Conservation (phyloP, 495 filamentous ascomycete genomes). For the Penicillium canariense region DNA sequence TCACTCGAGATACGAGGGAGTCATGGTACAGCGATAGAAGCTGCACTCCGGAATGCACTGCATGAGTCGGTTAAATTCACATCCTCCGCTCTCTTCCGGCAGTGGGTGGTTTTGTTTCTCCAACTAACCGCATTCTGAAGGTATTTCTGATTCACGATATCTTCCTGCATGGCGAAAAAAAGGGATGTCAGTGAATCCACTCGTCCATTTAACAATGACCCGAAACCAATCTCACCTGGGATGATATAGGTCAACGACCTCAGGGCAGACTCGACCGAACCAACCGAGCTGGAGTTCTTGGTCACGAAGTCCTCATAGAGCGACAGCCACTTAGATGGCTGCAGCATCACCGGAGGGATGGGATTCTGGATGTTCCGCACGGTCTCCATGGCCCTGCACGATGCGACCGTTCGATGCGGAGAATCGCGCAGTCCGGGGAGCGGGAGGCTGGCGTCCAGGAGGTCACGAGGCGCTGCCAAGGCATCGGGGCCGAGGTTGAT, state of each 20-base stretch:
- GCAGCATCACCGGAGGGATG: slow-evolving; percentile 37
- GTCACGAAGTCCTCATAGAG: slow-evolving; percentile 91
- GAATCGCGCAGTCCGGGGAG: slow-evolving; percentile 6
- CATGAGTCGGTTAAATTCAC: slow-evolving; percentile 7
- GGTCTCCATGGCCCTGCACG: slow-evolving; percentile 33
- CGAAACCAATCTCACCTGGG: slow-evolving; percentile 56
- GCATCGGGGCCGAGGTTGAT: slow-evolving; percentile 21
- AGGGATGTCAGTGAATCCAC: neutral
- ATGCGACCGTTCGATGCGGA: slow-evolving; percentile 9
- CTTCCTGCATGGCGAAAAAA: slow-evolving; percentile 54
- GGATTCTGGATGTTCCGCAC: slow-evolving; percentile 28
- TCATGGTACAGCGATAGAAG: slow-evolving; percentile 94
- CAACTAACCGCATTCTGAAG: slow-evolving; percentile 75
- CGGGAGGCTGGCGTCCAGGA: slow-evolving; percentile 6
- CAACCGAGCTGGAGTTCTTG: slow-evolving; percentile 86
- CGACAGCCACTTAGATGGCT: slow-evolving; percentile 71
- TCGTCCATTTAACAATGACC: neutral
- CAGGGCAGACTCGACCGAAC: slow-evolving; percentile 88
- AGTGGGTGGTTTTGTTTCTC: neutral
- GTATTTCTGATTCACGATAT: slow-evolving; percentile 89
- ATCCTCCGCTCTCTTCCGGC: neutral
- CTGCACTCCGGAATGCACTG: slow-evolving; percentile 81
- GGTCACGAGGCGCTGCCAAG: slow-evolving; percentile 25
- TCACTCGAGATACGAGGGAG: slow-evolving; percentile 70
- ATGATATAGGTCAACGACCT: slow-evolving; percentile 94